Evolutionary conservation across 371 early-diverging fungal species (phyloP).

Genomic region (Rhizopus arrhizus): DNA sequence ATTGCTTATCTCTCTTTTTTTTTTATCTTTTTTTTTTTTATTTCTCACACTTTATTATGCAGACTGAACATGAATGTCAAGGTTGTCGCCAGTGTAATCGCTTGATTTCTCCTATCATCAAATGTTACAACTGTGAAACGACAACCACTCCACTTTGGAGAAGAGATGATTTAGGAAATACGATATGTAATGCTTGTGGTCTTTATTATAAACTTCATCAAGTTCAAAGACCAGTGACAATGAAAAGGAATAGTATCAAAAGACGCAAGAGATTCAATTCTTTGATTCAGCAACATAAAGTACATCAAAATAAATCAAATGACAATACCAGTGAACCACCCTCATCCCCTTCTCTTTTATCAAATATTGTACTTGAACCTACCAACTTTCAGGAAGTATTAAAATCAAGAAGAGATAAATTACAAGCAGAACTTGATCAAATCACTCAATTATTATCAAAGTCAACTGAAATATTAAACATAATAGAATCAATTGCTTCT

Average conservation of each 20-base stretch:
- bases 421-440: no score
- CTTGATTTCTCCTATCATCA: constrained; percentile 31
- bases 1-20: no score
- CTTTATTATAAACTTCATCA: constrained; percentile 83
- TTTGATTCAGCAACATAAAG: no score
- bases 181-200: constrained; percentile 88
- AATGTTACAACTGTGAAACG: constrained; percentile 80
- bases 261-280: constrained; percentile 67
- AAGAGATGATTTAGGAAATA: constrained; percentile 73
- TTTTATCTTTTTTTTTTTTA: neutral
- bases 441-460: no score
- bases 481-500: no score
- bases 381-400: no score
- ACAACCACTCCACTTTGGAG: constrained; percentile 91
- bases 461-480: no score
- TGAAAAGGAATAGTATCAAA: constrained; percentile 83
- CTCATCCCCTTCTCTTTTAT: no score
- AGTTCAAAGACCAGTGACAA: constrained; percentile 70
- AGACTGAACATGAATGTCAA: constrained; percentile 34
- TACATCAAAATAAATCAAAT: no score
- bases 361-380: no score
- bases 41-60: neutral
- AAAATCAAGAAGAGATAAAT: no score
- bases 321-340: no score
- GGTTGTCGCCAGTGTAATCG: constrained; percentile 56